Base-by-base conservation (phyloP, 2,329 filamentous ascomycete species). In the Aspergillaceae sp. region DNA sequence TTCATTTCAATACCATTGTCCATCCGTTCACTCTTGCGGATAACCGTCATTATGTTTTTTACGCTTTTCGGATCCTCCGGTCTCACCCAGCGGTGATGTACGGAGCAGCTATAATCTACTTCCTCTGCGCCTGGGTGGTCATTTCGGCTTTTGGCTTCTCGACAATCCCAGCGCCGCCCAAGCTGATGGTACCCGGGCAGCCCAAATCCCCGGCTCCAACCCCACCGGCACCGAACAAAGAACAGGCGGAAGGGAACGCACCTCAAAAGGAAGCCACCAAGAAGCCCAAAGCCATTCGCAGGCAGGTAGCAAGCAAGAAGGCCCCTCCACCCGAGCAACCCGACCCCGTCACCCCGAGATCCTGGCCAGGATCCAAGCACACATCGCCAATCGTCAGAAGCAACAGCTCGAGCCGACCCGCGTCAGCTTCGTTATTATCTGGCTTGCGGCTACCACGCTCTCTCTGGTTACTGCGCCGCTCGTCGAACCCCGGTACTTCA, bases 11-110 rank as follows among this genome's bases (percentile, higher is more conserved):
- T 74, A 98, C 92, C 32, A 84, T 95, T 51, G 79, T 97, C 38
- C 92, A 98, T 61, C 91, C 92, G 0, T 98, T 97, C 63, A 95
- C 90, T 0, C 77, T 97, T 1, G 92, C 92, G 32, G 92, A 98
- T 66, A 98, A 98, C 66, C 77, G 92, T 2, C 92, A 98, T 65
- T 98, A 95, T 71, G 84, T 94, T 64, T 98, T 98, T 67, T 98
- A 98, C 69, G 74, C 94, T 49, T 98, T 98, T 73, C 83, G 89
- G 1, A 81, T 89, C 58, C 83, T 97, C 34, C 77, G 85, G 2
- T 76, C 75, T 4, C 78, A 86, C 37, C 71, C 74, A 1, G 67
- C 72, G 11, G 67, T 87, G 43, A 83, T 83, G 33, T 89, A 88
- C 56, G 66, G 76, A 0, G 81, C 86, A 1, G 77, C 84, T 0